A percentile compares a stretch with the other conserved stretches of the same genome.
These are phyloP conservation scores for Umbelopsis sp. DNA, from an alignment of 192 early-diverging fungal genomes.

Conservation along the genomic window DNA sequence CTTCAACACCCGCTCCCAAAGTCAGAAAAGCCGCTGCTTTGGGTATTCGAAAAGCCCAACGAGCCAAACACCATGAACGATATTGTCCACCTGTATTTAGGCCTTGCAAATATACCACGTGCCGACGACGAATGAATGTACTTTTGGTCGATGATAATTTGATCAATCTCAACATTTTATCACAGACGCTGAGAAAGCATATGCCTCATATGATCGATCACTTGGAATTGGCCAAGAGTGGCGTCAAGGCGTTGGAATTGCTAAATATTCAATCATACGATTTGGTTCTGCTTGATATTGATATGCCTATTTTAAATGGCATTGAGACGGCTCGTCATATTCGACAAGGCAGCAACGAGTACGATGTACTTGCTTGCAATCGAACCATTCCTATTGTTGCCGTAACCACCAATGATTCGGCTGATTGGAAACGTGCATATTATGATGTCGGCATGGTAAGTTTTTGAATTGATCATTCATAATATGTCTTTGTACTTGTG, in stretches of 20 bases:
- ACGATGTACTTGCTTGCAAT: slow-evolving; percentile 53
- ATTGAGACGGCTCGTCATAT: slow-evolving; percentile 62
- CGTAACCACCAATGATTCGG: slow-evolving; percentile 62
- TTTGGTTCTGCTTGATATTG: slow-evolving; percentile 69
- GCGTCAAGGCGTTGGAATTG: slow-evolving; percentile 51
- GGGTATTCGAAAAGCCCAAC: not conserved
- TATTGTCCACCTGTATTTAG: not conserved
- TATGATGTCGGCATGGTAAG: slow-evolving; percentile 55
- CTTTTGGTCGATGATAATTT: slow-evolving; percentile 71
- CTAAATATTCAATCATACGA: slow-evolving; percentile 54
- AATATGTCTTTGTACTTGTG: not conserved
- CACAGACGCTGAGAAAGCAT: slow-evolving; percentile 57
- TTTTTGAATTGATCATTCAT: not conserved
- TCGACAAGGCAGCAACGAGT: slow-evolving; percentile 35
- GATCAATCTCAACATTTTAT: slow-evolving; percentile 65
- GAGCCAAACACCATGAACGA: not conserved
- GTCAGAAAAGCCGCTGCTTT: not conserved
- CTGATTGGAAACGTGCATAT: slow-evolving; percentile 54
- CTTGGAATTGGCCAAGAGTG: slow-evolving; percentile 50
- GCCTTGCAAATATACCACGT: not conserved
- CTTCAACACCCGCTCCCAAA: not conserved
- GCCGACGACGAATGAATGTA: slow-evolving; percentile 41
- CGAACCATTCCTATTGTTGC: slow-evolving; percentile 63
- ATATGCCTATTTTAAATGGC: slow-evolving; percentile 67
- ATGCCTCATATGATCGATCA: slow-evolving; percentile 47